These are phyloP conservation scores for Fusarium xyrophilum DNA, from an alignment of 2,329 filamentous ascomycete genomes.

Conservation along the genomic window DNA sequence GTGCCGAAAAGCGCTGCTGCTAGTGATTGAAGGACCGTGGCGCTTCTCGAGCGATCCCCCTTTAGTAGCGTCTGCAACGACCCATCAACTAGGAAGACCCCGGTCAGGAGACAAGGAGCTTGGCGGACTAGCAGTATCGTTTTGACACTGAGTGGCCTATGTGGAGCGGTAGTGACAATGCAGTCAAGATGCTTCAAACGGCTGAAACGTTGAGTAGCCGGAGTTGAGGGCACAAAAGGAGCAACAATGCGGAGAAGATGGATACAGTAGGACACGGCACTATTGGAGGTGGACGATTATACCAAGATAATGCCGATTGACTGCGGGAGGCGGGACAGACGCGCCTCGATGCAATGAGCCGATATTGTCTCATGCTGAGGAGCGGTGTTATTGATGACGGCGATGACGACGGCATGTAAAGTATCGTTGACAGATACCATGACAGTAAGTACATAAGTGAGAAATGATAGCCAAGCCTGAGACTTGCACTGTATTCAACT, in stretches of 20 bases:
- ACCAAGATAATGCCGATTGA: not conserved
- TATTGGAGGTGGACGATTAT: conserved; percentile 12
- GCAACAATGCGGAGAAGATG: conserved; percentile 11
- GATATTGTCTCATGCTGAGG: conserved; percentile 14
- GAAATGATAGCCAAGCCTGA: not conserved
- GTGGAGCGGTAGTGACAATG: conserved; percentile 15
- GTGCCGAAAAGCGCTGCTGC: conserved; percentile 23
- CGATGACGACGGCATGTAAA: not conserved
- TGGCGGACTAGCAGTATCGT: not conserved
- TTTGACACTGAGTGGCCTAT: conserved; percentile 9
- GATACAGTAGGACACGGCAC: conserved; percentile 6
- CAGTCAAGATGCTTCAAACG: conserved; percentile 5
- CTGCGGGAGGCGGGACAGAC: conserved; percentile 11
- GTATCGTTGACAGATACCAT: not conserved
- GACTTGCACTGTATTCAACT: not conserved
- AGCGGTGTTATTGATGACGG: not conserved
- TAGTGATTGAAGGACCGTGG: conserved; percentile 22
- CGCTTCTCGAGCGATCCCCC: conserved; percentile 31
- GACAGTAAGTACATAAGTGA: not conserved
- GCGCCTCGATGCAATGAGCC: conserved; percentile 26
- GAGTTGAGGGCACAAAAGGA: not conserved
- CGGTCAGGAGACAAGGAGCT: conserved; percentile 37
- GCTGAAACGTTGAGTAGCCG: not conserved
- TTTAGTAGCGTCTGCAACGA: conserved; percentile 25
- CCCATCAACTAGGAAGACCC: conserved; percentile 26